Base-by-base conservation (phyloP, 768 basidiomycete species). In the Lactifluus volemus region DNA sequence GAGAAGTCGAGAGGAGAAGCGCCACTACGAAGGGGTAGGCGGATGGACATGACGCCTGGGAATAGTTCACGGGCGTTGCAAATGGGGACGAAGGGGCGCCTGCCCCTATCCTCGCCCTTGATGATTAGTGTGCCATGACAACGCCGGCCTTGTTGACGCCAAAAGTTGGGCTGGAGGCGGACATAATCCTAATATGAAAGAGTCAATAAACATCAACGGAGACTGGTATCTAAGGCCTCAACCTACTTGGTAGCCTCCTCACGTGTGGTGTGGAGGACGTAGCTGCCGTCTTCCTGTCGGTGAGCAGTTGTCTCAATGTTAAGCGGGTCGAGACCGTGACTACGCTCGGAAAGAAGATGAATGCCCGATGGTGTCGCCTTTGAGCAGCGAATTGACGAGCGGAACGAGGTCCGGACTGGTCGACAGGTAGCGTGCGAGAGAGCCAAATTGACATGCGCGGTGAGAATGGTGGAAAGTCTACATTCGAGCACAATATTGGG, bases 251-350 rank as follows among this genome's bases (percentile, higher is more conserved):
- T 77, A 36, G 82, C 83, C 69, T 82, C 81, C 64, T 81, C 79
- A 41, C 78, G 71, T 41, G 82, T 82, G 0, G 82, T 81, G 63
- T 84, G 71, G 48, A 84, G 76, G 47, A 81, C 73, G 61, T 79
- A 84, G 2, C 82, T 55, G 0, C 49, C 83, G 59, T 77, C 71
- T 3, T 71, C 53, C 1, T 77, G 79, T 59, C 75, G 75, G 0
- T 78, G 81, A 11, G 81, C 84, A 14, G 82, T 84, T 7, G 84
- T 84, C 68, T 84, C 82, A 8, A 84, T 77, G 65, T 84, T 82
- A 65, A 80, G 78, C 1, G 81, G 78, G 51, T 84, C 83, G 14
- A 84, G 68, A 14, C 82, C 83, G 60, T 84, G 84, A 1, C 80
- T 82, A 9, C 80, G 76, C 71, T 83, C 83, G 8, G 63, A 49